Conservation (phyloP, 1,284 basidiomycete species). For the Trametes pubescens region DNA sequence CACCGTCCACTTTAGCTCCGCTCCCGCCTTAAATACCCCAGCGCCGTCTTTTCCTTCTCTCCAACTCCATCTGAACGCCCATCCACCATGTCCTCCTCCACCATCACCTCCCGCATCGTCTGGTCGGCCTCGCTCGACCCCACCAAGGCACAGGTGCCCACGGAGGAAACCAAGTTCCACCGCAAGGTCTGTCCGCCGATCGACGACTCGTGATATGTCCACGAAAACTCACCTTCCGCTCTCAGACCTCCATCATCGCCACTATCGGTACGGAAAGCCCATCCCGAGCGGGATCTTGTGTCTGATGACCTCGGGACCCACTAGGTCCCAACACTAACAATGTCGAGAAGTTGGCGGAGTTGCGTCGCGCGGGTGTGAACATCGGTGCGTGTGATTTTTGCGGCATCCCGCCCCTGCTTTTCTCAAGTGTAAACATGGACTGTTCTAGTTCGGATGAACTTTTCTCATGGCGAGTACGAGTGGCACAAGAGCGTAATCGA, state of each 20-base stretch:
- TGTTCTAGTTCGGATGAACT: constrained; percentile 94
- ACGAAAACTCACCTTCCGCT: constrained; percentile 19
- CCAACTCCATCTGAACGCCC: constrained; percentile 26
- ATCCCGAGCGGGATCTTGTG: constrained; percentile 17
- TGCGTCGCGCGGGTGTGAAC: constrained; percentile 92
- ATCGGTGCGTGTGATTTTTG: constrained; percentile 72
- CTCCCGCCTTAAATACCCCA: constrained; percentile 32
- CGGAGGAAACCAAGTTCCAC: constrained; percentile 82
- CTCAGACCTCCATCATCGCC: constrained; percentile 93
- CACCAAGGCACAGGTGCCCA: constrained; percentile 69
- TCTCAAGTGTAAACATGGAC: constrained; percentile 18
- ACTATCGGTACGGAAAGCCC: constrained; percentile 79
- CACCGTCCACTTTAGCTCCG: constrained; percentile 45
- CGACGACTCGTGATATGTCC: constrained; percentile 16
- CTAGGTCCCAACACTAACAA: constrained; percentile 92
- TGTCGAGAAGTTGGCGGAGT: constrained; percentile 83
- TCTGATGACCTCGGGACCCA: constrained; percentile 24
- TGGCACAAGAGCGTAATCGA: constrained; percentile 98
- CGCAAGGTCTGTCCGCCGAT: constrained; percentile 76
- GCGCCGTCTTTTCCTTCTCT: constrained; percentile 25
- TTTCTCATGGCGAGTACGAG: constrained; percentile 95
- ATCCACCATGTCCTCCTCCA: constrained; percentile 40
- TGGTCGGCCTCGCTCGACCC: constrained; percentile 90
- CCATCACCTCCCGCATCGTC: constrained; percentile 85
- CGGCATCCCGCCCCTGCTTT: neutral